Evolutionary conservation across 805 yeast species (phyloP), one percentile per base, ranked within the genome.

Genomic region (Candida pseudofarinosa): DNA sequence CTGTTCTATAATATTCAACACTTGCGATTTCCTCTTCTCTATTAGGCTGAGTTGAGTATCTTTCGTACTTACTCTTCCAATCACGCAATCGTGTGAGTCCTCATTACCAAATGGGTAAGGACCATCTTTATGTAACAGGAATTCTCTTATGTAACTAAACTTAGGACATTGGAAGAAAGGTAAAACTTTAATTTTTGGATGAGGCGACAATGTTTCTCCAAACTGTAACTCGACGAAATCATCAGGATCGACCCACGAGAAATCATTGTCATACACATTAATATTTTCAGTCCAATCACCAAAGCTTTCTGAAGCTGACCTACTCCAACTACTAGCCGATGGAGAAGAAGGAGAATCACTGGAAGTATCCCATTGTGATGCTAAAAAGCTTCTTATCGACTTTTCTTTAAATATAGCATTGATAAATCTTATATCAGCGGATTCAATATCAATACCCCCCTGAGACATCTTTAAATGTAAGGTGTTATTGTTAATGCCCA

Each of bases 211-310:
- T 1, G 68, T 50, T 4, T 76, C 72, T 8, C 70, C 57, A 38
- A 72, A 65, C 45, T 84, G 86, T 35, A 88, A 55, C 51, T 89
- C 97, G 8, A 77, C 66, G 51, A 77, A 89, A 57, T 89, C 97
- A 44, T 85, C 84, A 17, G 69, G 62, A 54, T 88, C 95, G 38
- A 79, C 69, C 97, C 97, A 89, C 7, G 67, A 56, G 32, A 51
- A 52, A 43, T 67, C 69, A 13, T 52, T 54, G 14, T 62, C 67
- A 31, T 50, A 55, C 4, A 51, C 51, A n/a, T 56, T 59, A 37
- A 53, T 48, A 39, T 47, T 52, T 33, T 55, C 53, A 15, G 53
- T 36, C 66, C 67, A 62, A 18, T 46, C 48, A 35, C 47, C 42
- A 40, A 45, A 56, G n/a, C 28, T 34, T 33, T 37, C 35, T n/a